These are phyloP conservation scores for Pestalotiopsis sp. DNA, from an alignment of 2,329 filamentous ascomycete genomes.

Conservation along the genomic window DNA sequence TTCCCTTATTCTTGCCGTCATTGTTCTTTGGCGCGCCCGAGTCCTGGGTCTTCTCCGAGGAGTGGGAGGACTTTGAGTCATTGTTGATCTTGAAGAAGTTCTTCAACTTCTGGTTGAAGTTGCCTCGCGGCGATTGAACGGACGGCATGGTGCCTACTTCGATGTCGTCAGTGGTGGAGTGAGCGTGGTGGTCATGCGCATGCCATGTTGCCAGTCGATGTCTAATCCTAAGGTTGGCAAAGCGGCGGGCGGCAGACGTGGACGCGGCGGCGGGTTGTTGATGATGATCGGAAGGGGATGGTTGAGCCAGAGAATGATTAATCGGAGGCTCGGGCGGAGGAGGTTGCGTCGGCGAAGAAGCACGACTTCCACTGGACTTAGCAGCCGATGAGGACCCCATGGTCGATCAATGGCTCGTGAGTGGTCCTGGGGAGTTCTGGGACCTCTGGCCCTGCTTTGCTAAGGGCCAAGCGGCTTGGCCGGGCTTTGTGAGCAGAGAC, in stretches of 20 bases:
- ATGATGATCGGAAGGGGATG: not conserved
- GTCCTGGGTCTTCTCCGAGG: conserved; percentile 33
- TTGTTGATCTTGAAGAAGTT: conserved; percentile 71
- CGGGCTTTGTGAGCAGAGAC: not conserved
- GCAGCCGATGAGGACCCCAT: conserved; percentile 17
- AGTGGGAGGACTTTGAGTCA: conserved; percentile 40
- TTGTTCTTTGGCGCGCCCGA: conserved; percentile 47
- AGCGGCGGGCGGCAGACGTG: conserved; percentile 7
- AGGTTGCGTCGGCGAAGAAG: conserved; percentile 17
- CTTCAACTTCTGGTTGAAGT: conserved; percentile 70
- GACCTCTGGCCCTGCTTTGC: conserved; percentile 6
- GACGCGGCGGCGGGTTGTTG: not conserved
- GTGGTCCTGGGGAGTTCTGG: conserved; percentile 1
- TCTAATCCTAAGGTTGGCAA: conserved; percentile 31
- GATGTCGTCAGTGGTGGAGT: conserved; percentile 7
- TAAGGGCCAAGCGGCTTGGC: not conserved
- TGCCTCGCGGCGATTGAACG: conserved; percentile 57
- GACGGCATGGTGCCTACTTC: conserved; percentile 47
- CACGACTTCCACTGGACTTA: conserved; percentile 11
- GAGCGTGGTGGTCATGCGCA: conserved; percentile 26
- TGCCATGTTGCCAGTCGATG: conserved; percentile 38
- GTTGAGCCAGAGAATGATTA: conserved; percentile 9
- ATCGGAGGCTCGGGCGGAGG: conserved; percentile 12
- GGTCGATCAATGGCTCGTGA: conserved; percentile 17
- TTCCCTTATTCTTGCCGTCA: conserved; percentile 64